Percentiles rank a stretch among this genome's conserved stretches.
These are phyloP conservation scores for Syncephalis fuscata DNA, from an alignment of 371 early-diverging fungal genomes.

Conservation along the genomic window DNA sequence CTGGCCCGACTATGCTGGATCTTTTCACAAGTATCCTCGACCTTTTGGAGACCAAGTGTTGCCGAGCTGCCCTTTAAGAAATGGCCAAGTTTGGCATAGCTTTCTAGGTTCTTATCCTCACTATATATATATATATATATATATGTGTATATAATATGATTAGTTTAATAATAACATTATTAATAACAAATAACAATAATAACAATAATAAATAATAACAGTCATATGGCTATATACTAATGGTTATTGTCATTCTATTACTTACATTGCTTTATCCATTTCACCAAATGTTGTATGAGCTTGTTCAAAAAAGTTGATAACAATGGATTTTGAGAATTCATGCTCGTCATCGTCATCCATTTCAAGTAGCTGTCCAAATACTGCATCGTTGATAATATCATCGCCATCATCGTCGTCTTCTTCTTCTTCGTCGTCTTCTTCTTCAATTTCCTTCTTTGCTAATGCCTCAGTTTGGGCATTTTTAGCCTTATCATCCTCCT, in stretches of 20 bases:
- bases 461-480: no score
- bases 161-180: no score
- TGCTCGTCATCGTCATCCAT: slow-evolving; percentile 37
- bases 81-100: slow-evolving; percentile 69
- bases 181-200: no score
- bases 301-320: slow-evolving; percentile 58
- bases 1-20: slow-evolving; percentile 71
- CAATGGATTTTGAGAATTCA: slow-evolving; percentile 52
- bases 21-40: slow-evolving; percentile 67
- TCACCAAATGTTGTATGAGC: slow-evolving; percentile 46
- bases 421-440: no score
- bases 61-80: slow-evolving; percentile 87
- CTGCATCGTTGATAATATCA: slow-evolving; percentile 48
- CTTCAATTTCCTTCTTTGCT: no score
- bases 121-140: slow-evolving; percentile 16
- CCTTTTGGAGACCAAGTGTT: slow-evolving; percentile 68
- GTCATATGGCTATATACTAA: no score
- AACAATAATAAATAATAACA: no score
- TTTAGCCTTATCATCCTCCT: no score
- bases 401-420: slow-evolving; percentile 7
- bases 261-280: slow-evolving; percentile 54
- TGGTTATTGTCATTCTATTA: no score
- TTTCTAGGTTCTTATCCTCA: slow-evolving; percentile 37
- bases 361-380: slow-evolving; percentile 62
- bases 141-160: not conserved